phyloP scores from a whole-genome alignment of 192 early-diverging fungal genomes.

The Linnemannia elongata region DNA sequence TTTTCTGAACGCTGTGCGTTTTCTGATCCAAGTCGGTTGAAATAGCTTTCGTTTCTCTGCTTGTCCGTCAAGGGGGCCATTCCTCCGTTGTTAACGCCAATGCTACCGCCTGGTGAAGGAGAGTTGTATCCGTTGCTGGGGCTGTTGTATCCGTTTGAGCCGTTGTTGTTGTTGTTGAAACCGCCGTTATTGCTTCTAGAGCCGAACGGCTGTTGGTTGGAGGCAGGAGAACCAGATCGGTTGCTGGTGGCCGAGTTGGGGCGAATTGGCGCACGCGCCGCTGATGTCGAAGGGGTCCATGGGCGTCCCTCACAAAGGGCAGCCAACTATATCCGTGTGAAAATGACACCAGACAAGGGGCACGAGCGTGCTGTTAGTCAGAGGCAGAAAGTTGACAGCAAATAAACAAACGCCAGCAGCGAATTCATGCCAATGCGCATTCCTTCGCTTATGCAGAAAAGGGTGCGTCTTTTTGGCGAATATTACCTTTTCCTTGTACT shows the following conservation, averaged over 20 bases:
- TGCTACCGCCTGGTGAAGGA: constrained; percentile 40
- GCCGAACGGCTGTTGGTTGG: constrained; percentile 38
- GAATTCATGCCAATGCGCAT: neutral
- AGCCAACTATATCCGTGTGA: constrained; percentile 54
- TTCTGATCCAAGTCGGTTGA: constrained; percentile 71
- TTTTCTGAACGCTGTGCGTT: constrained; percentile 71
- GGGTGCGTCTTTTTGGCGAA: neutral
- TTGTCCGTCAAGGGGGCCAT: constrained; percentile 60
- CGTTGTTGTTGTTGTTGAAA: constrained; percentile 22
- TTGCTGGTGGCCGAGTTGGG: constrained; percentile 48
- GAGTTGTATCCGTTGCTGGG: constrained; percentile 26
- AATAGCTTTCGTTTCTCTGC: constrained; percentile 84
- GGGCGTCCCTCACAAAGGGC: constrained; percentile 71
- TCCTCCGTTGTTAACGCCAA: constrained; percentile 23
- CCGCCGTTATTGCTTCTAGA: constrained; percentile 27
- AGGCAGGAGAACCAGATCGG: constrained; percentile 40
- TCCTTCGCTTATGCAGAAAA: neutral
- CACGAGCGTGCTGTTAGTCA: constrained; percentile 6
- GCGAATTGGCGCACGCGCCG: constrained; percentile 44
- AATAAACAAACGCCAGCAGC: neutral
- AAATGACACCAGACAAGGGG: neutral
- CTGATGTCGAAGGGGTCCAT: constrained; percentile 65
- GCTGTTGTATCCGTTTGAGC: constrained; percentile 29
- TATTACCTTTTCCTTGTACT: constrained; percentile 91
- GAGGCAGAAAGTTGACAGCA: neutral